Base-by-base conservation (phyloP, 78 protist species). In the Dictyostelium purpureum region DNA sequence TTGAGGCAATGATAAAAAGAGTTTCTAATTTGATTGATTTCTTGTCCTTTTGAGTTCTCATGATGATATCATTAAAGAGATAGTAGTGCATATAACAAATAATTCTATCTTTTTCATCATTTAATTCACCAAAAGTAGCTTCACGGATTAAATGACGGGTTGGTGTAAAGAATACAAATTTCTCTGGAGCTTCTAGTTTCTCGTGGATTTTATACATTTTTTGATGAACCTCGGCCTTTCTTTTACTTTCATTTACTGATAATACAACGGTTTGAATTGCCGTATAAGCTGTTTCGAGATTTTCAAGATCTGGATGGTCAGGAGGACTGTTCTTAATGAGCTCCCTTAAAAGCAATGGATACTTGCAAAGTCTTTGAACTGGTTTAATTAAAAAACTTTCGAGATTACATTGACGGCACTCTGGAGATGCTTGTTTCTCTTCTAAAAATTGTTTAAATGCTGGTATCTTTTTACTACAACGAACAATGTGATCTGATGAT, bases 351-450 rank as follows among this genome's bases (percentile, higher is more conserved):
- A 90, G 52, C 5, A 90, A 38, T 35, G 94, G 94, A 70, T 90
- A 90, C 79, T 90, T 90, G 79, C 94, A 90, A 26, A 90, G 87
- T 26, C 94, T 45, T 52, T 90, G 94, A 51, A 90, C 43, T 1
- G 94, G 94, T 52, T 90, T 90, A 54, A 90, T 81, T 6, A 90
- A 51, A 24, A 90, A 90, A 26, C 71, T 33, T 28, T 78, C 87
- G 18, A 90, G 47, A 52, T 77, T 66, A 49, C 75, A 65, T 40
- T 76, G 88, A 14, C 94, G 4, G 24, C 90, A 81, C 76, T 78
- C 89, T 0, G 88, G 79, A 14, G 52, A 18, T 12, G 82, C 74
- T n/a, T 85, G 92, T 33, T 61, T 49, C 63, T 85, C 92, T 4
- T 85, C 92, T 4, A 85, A 47, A 28, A 85, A 85, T n/a, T 85